Conservation (phyloP, 805 yeast species). For the Hanseniaspora mollemarum region DNA sequence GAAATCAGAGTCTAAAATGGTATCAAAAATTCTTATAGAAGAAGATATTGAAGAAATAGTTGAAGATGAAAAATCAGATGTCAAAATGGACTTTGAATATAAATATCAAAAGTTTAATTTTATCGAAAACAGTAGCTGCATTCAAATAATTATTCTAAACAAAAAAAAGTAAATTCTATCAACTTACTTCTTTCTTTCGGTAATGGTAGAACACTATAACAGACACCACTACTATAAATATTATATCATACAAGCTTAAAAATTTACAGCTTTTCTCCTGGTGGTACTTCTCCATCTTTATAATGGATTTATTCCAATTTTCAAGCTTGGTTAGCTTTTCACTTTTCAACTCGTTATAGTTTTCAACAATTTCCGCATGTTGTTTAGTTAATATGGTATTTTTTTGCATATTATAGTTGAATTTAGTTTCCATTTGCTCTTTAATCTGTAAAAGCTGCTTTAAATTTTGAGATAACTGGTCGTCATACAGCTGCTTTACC, state of each 20-base stretch:
- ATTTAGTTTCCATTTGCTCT: background rate
- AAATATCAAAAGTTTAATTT: background rate
- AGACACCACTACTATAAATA: background rate
- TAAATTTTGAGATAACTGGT: background rate
- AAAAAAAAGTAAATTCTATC: background rate
- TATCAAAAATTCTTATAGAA: conserved; percentile 2
- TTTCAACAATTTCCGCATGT: background rate
- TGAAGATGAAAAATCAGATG: background rate
- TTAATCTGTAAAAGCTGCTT: background rate
- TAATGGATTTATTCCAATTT: conserved; percentile 2
- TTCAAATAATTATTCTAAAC: conserved; percentile 8
- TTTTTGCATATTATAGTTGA: background rate
- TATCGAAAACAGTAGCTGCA: background rate
- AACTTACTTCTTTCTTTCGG: background rate
- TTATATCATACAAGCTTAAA: background rate
- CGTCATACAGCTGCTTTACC: background rate
- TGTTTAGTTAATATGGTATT: background rate
- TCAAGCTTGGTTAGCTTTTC: conserved; percentile 2
- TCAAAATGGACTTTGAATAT: conserved; percentile 3
- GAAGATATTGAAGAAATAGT: background rate
- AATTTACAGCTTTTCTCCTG: background rate
- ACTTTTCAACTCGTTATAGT: background rate
- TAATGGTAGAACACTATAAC: background rate
- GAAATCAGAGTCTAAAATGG: background rate
- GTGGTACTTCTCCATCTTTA: conserved; percentile 4